A percentile compares a stretch with the other conserved stretches of the same genome.
Conservation (phyloP, 768 basidiomycete genomes). For the Podaxis pistillaris region DNA sequence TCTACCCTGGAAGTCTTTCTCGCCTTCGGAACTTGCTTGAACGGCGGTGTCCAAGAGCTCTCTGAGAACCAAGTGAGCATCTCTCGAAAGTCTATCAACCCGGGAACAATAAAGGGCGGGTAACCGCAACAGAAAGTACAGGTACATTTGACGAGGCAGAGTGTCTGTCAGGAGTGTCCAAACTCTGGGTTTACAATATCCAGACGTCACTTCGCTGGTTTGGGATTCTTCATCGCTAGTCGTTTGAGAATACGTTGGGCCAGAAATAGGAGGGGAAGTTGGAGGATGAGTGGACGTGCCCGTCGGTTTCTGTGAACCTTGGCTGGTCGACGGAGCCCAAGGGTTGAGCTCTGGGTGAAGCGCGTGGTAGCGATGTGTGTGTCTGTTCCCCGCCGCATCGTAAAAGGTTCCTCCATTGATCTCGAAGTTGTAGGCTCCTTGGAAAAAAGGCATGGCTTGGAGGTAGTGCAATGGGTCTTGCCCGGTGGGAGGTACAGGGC, state of each 20-base stretch:
- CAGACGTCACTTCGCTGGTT: not conserved
- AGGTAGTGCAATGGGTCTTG: not conserved
- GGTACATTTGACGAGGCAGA: not conserved
- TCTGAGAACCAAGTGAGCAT: slow-evolving; percentile 56
- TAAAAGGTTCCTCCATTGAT: not conserved
- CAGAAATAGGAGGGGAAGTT: not conserved
- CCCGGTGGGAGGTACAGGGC: too few species aligned
- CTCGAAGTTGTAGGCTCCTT: not conserved
- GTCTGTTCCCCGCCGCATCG: not conserved
- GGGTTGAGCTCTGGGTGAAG: not conserved
- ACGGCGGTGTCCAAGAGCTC: slow-evolving; percentile 49
- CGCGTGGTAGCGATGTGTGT: not conserved
- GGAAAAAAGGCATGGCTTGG: not conserved
- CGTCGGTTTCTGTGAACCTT: not conserved
- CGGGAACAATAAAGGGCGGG: slow-evolving; percentile 25
- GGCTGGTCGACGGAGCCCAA: not conserved
- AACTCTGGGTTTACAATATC: not conserved
- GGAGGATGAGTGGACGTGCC: not conserved
- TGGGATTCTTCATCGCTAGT: not conserved
- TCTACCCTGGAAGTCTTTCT: not conserved
- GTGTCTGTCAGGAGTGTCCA: not conserved
- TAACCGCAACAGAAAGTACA: not conserved
- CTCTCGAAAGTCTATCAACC: slow-evolving; percentile 61
- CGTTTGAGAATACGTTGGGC: not conserved
- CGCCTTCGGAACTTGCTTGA: slow-evolving; percentile 17